These are phyloP conservation scores for Naganishia vishniacii DNA, from an alignment of 768 basidiomycete species.

Conservation along the genomic window DNA sequence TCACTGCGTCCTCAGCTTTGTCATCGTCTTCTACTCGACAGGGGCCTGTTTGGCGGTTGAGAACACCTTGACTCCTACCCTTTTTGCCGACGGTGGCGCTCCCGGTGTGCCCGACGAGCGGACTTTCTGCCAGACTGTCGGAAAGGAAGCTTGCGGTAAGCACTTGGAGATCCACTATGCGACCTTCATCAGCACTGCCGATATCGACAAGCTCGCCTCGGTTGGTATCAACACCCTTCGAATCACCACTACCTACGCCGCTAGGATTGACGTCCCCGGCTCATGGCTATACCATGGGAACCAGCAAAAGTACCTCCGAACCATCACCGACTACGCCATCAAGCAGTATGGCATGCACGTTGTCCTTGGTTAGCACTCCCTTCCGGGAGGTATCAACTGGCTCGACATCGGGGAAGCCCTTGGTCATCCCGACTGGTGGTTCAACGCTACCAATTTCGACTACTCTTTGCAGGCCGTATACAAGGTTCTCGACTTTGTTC, in stretches of 20 bases:
- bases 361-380: slow-evolving; percentile 20
- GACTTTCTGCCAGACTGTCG: slow-evolving; percentile 22
- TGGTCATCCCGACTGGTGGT: slow-evolving; percentile 22
- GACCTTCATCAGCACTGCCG: slow-evolving; percentile 11
- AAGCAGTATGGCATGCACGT: slow-evolving; percentile 23
- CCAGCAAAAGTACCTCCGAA: slow-evolving; percentile 8
- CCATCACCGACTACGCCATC: slow-evolving; percentile 25
- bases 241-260: slow-evolving; percentile 25
- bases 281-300: slow-evolving; percentile 20
- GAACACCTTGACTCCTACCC: background rate
- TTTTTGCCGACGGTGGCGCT: background rate
- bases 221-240: slow-evolving; percentile 27
- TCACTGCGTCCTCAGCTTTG: no score
- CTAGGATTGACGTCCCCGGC: slow-evolving; percentile 20
- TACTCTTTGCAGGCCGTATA: slow-evolving; percentile 12
- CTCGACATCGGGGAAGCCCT: slow-evolving; percentile 23
- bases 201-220: slow-evolving; percentile 20
- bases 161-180: slow-evolving; percentile 20
- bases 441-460: slow-evolving; percentile 19
- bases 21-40: no score
- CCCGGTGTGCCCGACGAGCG: slow-evolving; percentile 19
- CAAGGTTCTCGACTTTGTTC: background rate
- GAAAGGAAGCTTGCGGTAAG: slow-evolving; percentile 16
- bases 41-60: slow-evolving; percentile 15
- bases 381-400: slow-evolving; percentile 22